phyloP scores from a whole-genome alignment of 805 yeast species.

The Yarrowia bubula region DNA sequence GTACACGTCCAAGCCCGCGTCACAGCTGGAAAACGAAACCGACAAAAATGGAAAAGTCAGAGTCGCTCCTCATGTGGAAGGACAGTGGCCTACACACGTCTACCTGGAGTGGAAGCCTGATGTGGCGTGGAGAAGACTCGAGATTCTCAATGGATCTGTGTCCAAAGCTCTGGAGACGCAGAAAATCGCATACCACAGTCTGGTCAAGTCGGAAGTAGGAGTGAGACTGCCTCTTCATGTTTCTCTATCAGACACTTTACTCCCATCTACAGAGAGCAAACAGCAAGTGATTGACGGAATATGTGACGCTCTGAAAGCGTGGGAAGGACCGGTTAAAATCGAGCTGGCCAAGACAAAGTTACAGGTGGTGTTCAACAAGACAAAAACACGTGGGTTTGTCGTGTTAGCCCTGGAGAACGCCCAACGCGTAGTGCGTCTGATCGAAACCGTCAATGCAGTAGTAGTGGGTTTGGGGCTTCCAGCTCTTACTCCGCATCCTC shows the following conservation, averaged over 20 bases:
- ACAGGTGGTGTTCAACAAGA: slow-evolving; percentile 27
- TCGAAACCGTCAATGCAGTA: background rate
- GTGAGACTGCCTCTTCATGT: slow-evolving; percentile 35
- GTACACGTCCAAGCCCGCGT: slow-evolving; percentile 32
- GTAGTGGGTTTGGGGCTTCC: background rate
- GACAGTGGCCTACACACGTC: slow-evolving; percentile 36
- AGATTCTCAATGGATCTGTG: slow-evolving; percentile 1
- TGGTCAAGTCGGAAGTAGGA: slow-evolving; percentile 31
- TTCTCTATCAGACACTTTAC: slow-evolving; percentile 35
- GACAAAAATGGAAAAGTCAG: slow-evolving; percentile 32
- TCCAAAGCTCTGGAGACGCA: background rate
- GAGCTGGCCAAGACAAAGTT: background rate
- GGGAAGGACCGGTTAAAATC: background rate
- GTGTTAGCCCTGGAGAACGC: background rate
- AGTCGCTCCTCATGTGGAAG: slow-evolving; percentile 32
- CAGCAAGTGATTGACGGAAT: slow-evolving; percentile 22
- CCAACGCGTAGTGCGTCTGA: background rate
- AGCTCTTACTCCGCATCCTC: slow-evolving; percentile 4
- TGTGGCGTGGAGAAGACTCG: background rate
- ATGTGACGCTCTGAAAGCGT: background rate
- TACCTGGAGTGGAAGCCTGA: slow-evolving; percentile 36
- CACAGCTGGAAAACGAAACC: slow-evolving; percentile 23
- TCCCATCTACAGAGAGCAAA: slow-evolving; percentile 30
- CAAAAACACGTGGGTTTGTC: slow-evolving; percentile 29
- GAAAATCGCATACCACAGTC: slow-evolving; percentile 20